Evolutionary conservation across 352 stramenopile species (phyloP), one percentile per base, ranked within the genome.

Genomic region (Elongisporangium undulatum): DNA sequence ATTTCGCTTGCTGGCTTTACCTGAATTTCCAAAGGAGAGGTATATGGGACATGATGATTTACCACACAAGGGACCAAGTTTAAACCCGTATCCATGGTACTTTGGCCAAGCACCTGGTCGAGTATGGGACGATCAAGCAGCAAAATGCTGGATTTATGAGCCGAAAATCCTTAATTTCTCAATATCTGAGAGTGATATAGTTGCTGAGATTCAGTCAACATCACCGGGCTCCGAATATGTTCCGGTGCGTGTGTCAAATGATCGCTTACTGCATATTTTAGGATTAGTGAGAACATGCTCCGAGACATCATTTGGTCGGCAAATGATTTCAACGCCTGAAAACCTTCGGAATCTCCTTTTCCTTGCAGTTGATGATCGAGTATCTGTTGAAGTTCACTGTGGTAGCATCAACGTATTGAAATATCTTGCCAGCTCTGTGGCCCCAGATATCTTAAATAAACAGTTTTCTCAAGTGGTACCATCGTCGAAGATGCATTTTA

Each of bases 21-120:
- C 84, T 0, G 62, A 86, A 38, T 90, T 84, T 22, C 39, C 62
- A 19, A 49, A 45, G 8, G 13, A 39, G 17, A 26, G 4, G 9
- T 3, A 19, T 48, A 2, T 45, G 23, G 5, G 3, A 4, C 23
- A 17, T 8, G 15, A 21, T 19, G 4, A 34, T 22, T 19, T 9
- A 20, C 26, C 19, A 49, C 23, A 24, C 7, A 49, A 23, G 12
- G 20, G 55, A 41, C 54, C 71, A 12, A 56, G 66, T 17, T 61
- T 91, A 12, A 91, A 88, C 45, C 61, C 73, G 16, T 81, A 85
- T 60, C 82, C 84, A 8, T 85, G 91, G 29, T 91, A 84, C 53
- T 80, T 94, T 58, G 85, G 85, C 4, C 80, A 89, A 56, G 59
- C 80, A 20, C 82, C 82, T 15, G 55, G 63, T 52, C 76, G 81